Evolutionary conservation across 345 rosid species (phyloP).

Genomic region (Syzygium aqueum): DNA sequence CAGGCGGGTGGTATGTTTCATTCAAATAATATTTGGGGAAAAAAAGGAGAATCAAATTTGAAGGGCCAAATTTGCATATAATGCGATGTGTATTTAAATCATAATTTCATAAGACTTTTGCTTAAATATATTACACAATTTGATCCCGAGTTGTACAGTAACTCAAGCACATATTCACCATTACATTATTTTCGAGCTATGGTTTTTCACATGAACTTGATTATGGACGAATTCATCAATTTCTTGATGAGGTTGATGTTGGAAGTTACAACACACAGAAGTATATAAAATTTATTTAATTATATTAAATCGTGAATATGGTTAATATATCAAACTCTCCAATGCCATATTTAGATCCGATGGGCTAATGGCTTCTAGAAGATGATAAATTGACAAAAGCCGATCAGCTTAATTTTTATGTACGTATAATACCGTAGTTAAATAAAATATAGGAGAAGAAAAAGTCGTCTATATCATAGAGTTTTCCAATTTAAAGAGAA

Average conservation of each 20-base stretch:
- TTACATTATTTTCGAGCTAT: background rate
- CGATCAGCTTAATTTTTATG: background rate
- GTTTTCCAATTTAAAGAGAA: background rate
- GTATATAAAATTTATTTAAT: too few relatives aligned
- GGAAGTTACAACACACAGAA: background rate
- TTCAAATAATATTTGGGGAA: background rate
- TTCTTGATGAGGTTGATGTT: background rate
- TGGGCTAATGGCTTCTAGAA: background rate
- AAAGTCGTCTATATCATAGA: background rate
- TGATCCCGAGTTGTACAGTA: background rate
- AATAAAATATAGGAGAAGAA: background rate
- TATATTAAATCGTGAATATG: background rate
- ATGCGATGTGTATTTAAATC: background rate
- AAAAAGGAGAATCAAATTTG: background rate
- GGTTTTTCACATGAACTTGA: background rate
- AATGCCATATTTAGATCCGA: background rate
- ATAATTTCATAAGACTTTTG: background rate
- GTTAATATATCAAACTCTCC: background rate
- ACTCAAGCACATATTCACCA: background rate
- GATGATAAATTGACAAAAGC: background rate
- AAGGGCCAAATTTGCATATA: background rate
- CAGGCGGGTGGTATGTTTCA: background rate
- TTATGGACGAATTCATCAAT: background rate
- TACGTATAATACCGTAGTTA: background rate
- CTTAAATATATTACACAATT: background rate